Evolutionary conservation across 768 basidiomycete genomes (phyloP), one percentile per base, ranked within the genome.

Genomic region (Kockovaella imperatae): DNA sequence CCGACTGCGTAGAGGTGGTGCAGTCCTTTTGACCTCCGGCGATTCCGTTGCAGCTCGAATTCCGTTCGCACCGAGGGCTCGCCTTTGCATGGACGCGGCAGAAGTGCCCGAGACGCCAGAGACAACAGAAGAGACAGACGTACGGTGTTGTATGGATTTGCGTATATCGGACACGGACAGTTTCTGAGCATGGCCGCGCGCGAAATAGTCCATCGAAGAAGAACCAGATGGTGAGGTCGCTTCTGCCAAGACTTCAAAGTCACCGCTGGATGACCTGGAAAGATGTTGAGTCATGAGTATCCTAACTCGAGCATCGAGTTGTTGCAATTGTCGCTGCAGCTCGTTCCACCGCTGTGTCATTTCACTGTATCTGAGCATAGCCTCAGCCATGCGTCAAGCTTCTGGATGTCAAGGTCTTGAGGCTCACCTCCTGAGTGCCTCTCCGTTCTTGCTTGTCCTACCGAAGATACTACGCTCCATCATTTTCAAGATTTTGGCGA

Each of bases 381-480:
- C 47, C 25, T 23, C 3, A n/a, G 35, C 47, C 41, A 46, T 28
- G 20, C 18, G 38, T 10, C 21, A 21, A 30, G 18, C 7, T 4
- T n/a, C 20, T 23, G 17, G 31, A 15, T 20, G 15, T 4, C 30
- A 35, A 3, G 24, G 17, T 5, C 20, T 30, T 24, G 3, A 17
- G 8, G 44, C 56, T 0, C 30, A 60, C 57, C 88, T 77, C 52
- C 91, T 78, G 41, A 97, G 73, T 28, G 88, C 88, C 74, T 96
- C 93, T 1, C 93, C 93, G 55, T 96, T 97, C 78, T 89, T 91
- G 18, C 91, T 96, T 4, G 89, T 83, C 47, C 91, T 81, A 55
- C 95, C 90, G 48, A 81, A 80, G 24, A 96, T 85, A 21, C 90
- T 90, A 71, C 88, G 95, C 69, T 89, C 88, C 60, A 97, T 84